phyloP scores from a whole-genome alignment of 2,329 filamentous ascomycete genomes.

The Sodiomyces alkalinus region DNA sequence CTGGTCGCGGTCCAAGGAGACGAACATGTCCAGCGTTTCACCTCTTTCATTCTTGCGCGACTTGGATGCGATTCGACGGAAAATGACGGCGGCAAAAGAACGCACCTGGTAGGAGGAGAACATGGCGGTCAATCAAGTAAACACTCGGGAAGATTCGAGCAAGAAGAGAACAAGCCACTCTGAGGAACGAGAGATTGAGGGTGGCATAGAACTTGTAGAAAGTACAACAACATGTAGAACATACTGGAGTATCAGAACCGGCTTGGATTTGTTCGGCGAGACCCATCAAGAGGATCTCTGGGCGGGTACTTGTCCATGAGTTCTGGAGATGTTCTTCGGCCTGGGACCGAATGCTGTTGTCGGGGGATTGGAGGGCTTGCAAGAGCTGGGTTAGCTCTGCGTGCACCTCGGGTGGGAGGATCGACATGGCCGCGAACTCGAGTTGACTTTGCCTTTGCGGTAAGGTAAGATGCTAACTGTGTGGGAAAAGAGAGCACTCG shows the following conservation, averaged over 20 bases:
- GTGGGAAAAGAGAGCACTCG: too few relatives aligned
- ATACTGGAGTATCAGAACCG: slow-evolving; percentile 57
- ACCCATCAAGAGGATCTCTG: slow-evolving; percentile 85
- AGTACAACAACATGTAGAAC: slow-evolving; percentile 6
- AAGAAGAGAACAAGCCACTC: slow-evolving; percentile 1
- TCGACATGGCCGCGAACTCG: slow-evolving; percentile 49
- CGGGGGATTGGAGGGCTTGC: slow-evolving; percentile 73
- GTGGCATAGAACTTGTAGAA: not conserved
- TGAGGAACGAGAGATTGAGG: not conserved
- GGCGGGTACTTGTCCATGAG: slow-evolving; percentile 72
- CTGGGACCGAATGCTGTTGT: slow-evolving; percentile 72
- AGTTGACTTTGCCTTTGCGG: too few relatives aligned
- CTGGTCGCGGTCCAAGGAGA: slow-evolving; percentile 60
- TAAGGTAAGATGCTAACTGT: too few relatives aligned
- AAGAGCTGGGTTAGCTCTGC: slow-evolving; percentile 74
- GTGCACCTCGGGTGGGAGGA: slow-evolving; percentile 73
- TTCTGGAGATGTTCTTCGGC: slow-evolving; percentile 83
- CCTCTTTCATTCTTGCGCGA: slow-evolving; percentile 60
- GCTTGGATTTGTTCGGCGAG: slow-evolving; percentile 81
- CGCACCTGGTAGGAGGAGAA: slow-evolving; percentile 45
- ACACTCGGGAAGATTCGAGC: too few relatives aligned
- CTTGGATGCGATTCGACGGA: slow-evolving; percentile 84
- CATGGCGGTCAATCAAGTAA: not conserved
- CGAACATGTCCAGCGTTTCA: slow-evolving; percentile 69
- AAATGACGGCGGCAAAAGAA: slow-evolving; percentile 85